Base-by-base conservation (phyloP, 371 early-diverging fungal genomes). In the Blakeslea trispora region DNA sequence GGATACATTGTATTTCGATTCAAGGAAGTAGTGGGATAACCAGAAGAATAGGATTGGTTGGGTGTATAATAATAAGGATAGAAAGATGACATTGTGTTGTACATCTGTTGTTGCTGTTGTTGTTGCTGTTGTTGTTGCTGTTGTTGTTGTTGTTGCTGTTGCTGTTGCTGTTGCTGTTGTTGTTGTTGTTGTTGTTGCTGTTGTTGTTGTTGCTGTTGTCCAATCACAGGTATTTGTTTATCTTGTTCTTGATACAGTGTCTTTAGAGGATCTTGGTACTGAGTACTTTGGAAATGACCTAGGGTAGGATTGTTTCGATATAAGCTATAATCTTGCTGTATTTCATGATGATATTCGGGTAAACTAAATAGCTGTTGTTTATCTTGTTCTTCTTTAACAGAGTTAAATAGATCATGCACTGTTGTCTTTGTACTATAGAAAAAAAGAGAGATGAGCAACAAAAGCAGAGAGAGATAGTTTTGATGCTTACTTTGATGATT, bases 1-100 rank as follows among this genome's bases (percentile, higher is more conserved):
- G 54, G 35, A 22, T 53, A 53, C 54, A 53, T 53, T 14, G 22
- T 50, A 7, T 22, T 49, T 47, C 49, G 32, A 15, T 40, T 40
- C 14, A 50, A 22, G 13, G 39, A 39, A 2, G 50, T 13, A 21
- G 37, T 18, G 3, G 19, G 10, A 0, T 35, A n/a, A 45, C 23
- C 23, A 22, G 21, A 14, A 3, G 5, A n/a, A 46, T 81, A 79
- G 75, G 81, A 91, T 72, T 91, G 90, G 71, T 84, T 83, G 23
- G 82, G 82, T 73, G 77, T 80, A 70, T 88, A 87, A 68, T 90
- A 91, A 72, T 91, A 89, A 22, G 90, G 87, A 69, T 87, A 86
- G 78, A 86, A 89, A 6, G 82, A 79, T 55, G 79, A 62, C 21
- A 71, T 73, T 52, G 64, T 64, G 31, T 71, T 72, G 45, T 75